A percentile compares a stretch with the other conserved stretches of the same genome.
These are phyloP conservation scores for Ceratocystis destructans DNA, from an alignment of 2,329 filamentous ascomycete genomes.

Conservation along the genomic window DNA sequence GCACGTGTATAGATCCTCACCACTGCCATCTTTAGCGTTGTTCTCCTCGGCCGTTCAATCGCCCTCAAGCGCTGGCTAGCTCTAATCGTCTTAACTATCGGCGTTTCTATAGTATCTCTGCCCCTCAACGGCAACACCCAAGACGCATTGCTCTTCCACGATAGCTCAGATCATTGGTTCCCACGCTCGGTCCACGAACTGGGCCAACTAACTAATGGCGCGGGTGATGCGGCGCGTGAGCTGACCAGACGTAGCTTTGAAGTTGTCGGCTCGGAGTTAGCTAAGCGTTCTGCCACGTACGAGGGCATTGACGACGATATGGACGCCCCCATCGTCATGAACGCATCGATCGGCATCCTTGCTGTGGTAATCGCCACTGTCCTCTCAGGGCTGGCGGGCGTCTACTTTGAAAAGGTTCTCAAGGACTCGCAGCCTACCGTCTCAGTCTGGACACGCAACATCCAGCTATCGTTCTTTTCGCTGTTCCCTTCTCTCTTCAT, in stretches of 20 bases:
- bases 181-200: slow-evolving; percentile 68
- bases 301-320: slow-evolving; percentile 64
- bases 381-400: slow-evolving; percentile 71
- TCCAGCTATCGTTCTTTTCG: slow-evolving; percentile 89
- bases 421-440: slow-evolving; percentile 66
- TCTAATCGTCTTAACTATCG: slow-evolving; percentile 63
- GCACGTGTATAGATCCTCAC: slow-evolving; percentile 53
- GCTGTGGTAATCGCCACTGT: slow-evolving; percentile 67
- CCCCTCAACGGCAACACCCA: slow-evolving; percentile 45
- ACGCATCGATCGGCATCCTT: slow-evolving; percentile 58
- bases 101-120: slow-evolving; percentile 74
- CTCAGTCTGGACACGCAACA: slow-evolving; percentile 86
- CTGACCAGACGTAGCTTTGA: slow-evolving; percentile 35
- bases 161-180: slow-evolving; percentile 55
- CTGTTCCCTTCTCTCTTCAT: slow-evolving; percentile 78
- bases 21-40: slow-evolving; percentile 73
- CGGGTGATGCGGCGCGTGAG: slow-evolving; percentile 36
- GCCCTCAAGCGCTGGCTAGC: slow-evolving; percentile 65
- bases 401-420: slow-evolving; percentile 81
- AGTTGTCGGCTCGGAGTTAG: slow-evolving; percentile 24
- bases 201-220: slow-evolving; percentile 40
- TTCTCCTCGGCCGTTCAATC: slow-evolving; percentile 58
- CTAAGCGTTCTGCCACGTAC: slow-evolving; percentile 71
- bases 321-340: slow-evolving; percentile 28
- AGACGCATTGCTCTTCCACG: slow-evolving; percentile 46